Conservation (phyloP, 805 yeast species). For the Kurtzmaniella fragi region DNA sequence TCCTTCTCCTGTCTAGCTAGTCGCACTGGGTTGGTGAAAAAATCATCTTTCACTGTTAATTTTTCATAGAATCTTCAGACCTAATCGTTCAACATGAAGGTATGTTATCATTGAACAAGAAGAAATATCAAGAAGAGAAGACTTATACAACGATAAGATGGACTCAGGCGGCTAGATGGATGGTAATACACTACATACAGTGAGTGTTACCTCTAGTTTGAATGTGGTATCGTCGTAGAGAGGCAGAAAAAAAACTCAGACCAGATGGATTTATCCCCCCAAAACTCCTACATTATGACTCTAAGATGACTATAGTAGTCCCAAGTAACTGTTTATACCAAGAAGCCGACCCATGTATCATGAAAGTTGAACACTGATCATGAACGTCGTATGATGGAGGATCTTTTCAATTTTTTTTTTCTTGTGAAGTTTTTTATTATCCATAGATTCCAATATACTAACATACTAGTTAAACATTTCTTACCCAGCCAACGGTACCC, state of each 20-base stretch:
- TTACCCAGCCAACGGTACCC: constrained; percentile 99
- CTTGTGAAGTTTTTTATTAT: too few relatives aligned
- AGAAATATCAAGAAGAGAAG: too few relatives aligned
- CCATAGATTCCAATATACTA: constrained; percentile 3
- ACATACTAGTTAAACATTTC: constrained; percentile 89
- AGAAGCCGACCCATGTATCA: too few relatives aligned
- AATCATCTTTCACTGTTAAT: constrained; percentile 3
- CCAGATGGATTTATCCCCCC: neutral
- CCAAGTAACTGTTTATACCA: too few relatives aligned
- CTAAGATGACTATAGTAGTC: too few relatives aligned
- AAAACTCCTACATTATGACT: too few relatives aligned
- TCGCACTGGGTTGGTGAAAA: constrained; percentile 4
- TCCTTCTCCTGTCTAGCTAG: constrained; percentile 9
- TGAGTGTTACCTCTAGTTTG: neutral
- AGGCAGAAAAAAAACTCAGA: neutral
- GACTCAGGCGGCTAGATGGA: neutral
- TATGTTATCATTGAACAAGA: constrained; percentile 21
- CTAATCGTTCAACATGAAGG: constrained; percentile 40
- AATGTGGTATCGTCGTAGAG: neutral
- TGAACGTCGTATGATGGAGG: too few relatives aligned
- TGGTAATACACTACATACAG: constrained; percentile 1
- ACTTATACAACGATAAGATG: too few relatives aligned
- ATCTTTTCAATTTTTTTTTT: too few relatives aligned
- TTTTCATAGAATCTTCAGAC: constrained; percentile 11
- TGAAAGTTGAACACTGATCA: too few relatives aligned